These are phyloP conservation scores for Fusarium tricinctum DNA, from an alignment of 2,329 filamentous ascomycete genomes.

Conservation along the genomic window DNA sequence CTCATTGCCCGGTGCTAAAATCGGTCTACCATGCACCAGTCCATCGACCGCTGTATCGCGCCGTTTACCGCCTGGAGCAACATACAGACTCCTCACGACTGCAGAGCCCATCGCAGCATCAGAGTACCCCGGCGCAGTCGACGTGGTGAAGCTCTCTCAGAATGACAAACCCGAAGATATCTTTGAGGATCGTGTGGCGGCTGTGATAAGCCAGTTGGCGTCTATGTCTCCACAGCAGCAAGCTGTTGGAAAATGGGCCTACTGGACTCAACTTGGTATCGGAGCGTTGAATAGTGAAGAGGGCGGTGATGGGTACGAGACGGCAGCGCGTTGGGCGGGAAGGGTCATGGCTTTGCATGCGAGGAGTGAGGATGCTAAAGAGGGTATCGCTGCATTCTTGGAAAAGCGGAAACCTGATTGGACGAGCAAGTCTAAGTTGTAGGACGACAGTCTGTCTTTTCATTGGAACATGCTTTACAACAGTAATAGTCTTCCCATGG, in stretches of 20 bases:
- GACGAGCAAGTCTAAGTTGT: constrained; percentile 12
- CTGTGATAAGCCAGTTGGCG: constrained; percentile 23
- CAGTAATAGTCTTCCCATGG: too few relatives aligned
- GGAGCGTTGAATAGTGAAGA: neutral
- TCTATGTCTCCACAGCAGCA: constrained; percentile 40
- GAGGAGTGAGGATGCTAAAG: constrained; percentile 43
- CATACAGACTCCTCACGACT: constrained; percentile 41
- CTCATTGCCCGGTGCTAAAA: constrained; percentile 39
- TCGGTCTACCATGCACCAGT: constrained; percentile 46
- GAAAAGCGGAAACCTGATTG: constrained; percentile 34
- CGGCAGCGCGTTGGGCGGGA: constrained; percentile 40
- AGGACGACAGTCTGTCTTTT: neutral
- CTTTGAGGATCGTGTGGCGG: constrained; percentile 30
- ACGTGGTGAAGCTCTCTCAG: constrained; percentile 18
- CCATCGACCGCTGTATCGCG: constrained; percentile 44
- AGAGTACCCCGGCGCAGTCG: constrained; percentile 35
- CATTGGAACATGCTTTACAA: too few relatives aligned
- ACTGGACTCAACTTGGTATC: constrained; percentile 43
- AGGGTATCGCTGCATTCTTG: constrained; percentile 45
- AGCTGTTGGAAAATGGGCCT: constrained; percentile 47
- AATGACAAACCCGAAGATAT: neutral
- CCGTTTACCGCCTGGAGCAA: constrained; percentile 23
- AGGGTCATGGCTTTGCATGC: constrained; percentile 47
- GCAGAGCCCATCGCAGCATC: constrained; percentile 35
- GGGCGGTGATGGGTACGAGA: constrained; percentile 42